Evolutionary conservation across 495 filamentous ascomycete species (phyloP).

Genomic region (Podospora conica): DNA sequence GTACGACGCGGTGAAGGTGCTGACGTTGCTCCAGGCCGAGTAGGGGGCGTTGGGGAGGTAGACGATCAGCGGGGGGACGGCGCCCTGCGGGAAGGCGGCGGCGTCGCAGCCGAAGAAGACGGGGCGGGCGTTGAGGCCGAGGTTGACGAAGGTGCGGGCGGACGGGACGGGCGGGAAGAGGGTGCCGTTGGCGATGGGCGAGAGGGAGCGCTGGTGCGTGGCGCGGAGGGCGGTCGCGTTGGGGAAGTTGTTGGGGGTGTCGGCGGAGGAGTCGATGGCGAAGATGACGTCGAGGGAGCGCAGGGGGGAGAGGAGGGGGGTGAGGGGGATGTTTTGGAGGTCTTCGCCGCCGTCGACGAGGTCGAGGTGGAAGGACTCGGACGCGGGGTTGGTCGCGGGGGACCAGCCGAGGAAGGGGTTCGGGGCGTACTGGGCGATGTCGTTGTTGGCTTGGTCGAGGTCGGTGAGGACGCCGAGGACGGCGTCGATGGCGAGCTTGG

Average conservation of each 20-base stretch:
- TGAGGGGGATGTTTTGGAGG: conserved; percentile 78
- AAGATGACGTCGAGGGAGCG: conserved; percentile 87
- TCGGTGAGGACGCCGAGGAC: conserved; percentile 47
- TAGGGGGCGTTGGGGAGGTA: conserved; percentile 91
- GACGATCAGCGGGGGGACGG: conserved; percentile 63
- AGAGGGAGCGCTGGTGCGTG: conserved; percentile 69
- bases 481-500: conserved; percentile 45
- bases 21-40: conserved; percentile 61
- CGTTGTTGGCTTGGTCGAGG: conserved; percentile 54
- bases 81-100: conserved; percentile 52
- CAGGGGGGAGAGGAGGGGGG: conserved; percentile 74
- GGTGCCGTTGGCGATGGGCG: conserved; percentile 68
- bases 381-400: conserved; percentile 54
- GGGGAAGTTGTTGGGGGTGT: conserved; percentile 71
- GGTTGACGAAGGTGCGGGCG: conserved; percentile 78
- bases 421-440: conserved; percentile 74
- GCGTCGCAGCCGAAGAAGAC: conserved; percentile 91
- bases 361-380: conserved; percentile 52
- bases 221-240: conserved; percentile 80
- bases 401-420: conserved; percentile 82
- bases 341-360: conserved; percentile 88
- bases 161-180: conserved; percentile 79
- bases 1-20: conserved; percentile 63
- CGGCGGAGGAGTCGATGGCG: conserved; percentile 79
- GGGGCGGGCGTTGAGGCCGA: conserved; percentile 74